A percentile compares a stretch with the other conserved stretches of the same genome.
Evolutionary conservation across 352 stramenopile genomes (phyloP).

Genomic region (Pythium coloratum): DNA sequence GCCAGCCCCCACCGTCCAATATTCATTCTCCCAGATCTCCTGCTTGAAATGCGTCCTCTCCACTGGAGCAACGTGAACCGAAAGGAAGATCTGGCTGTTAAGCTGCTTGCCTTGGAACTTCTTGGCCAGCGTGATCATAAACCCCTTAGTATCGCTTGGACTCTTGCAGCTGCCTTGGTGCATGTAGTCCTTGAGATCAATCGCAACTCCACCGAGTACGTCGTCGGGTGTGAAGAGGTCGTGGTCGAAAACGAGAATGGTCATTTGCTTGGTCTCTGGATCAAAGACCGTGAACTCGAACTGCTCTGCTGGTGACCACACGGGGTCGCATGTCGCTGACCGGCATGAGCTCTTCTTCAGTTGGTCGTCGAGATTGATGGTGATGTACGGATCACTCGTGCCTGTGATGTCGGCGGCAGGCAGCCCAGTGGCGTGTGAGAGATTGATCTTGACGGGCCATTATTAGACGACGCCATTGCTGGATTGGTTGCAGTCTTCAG

Average conservation of each 20-base stretch:
- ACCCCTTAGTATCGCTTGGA: not conserved
- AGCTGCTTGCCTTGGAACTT: constrained; percentile 14
- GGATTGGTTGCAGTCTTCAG: not conserved
- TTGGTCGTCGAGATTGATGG: constrained; percentile 27
- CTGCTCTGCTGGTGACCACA: constrained; percentile 33
- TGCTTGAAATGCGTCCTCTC: constrained; percentile 24
- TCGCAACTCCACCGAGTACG: constrained; percentile 25
- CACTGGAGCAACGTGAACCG: constrained; percentile 24
- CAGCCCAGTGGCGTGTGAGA: constrained; percentile 34
- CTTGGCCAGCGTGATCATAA: constrained; percentile 23
- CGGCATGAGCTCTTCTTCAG: constrained; percentile 29
- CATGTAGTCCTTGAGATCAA: constrained; percentile 27
- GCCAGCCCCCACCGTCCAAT: constrained; percentile 24
- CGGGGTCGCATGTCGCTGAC: constrained; percentile 25
- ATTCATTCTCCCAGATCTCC: constrained; percentile 47
- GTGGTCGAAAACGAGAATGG: constrained; percentile 34
- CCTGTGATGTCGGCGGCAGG: constrained; percentile 29
- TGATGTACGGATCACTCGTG: constrained; percentile 41
- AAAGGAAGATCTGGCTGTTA: constrained; percentile 24
- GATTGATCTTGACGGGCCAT: constrained; percentile 24
- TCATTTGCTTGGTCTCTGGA: constrained; percentile 12
- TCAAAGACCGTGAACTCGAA: constrained; percentile 41
- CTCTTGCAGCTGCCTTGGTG: not conserved
- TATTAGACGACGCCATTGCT: not conserved
- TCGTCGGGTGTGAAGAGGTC: constrained; percentile 32